Base-by-base conservation (phyloP, 1,284 basidiomycete species). In the Cerioporus squamosus region DNA sequence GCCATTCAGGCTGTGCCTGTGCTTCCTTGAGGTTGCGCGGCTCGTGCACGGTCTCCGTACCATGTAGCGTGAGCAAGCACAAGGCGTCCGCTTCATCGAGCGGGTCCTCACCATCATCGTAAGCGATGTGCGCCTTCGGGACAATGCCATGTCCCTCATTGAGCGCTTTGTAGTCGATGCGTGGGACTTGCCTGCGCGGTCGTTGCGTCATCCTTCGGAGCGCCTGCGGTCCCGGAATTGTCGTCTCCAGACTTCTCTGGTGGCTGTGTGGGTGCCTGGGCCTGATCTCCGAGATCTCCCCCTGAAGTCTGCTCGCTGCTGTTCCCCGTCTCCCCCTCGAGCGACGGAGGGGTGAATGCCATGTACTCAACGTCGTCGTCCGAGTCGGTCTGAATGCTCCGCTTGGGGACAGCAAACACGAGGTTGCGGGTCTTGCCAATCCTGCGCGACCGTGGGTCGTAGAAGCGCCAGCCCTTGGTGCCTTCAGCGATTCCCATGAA, bases 1-100 rank as follows among this genome's bases (percentile, higher is more conserved):
- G 51, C 59, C 62, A 64, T 24, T 74, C 68, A 0, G 51, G 54
- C 1, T 54, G 43, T 0, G 23, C 18, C 20, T 60, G 44, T 31
- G 56, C 72, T 57, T 72, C 70, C 23, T 58, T 39, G 15, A 52
- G 31, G 17, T 55, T 63, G 3, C 40, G 53, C 4, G 70, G 69
- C 10, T 29, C 29, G 5, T 5, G 5, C 10, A 29, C 10, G 10
- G 5, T 44, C 33, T 53, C 57, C 6, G 55, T 57, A 42, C 52
- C 55, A 18, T 24, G 8, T 10, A 64, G 45, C 2, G 51, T 53
- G 20, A 53, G 51, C 29, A 58, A 20, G 40, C 62, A 55, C 38
- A 57, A 15, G 53, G 43, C 20, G 22, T 60, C 42, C 17, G 51
- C n/a, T n/a, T 57, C 51, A 3, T 51, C 45, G 14, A 45, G 48